These are phyloP conservation scores for Amanita phalloides DNA, from an alignment of 768 basidiomycete species.

Conservation along the genomic window DNA sequence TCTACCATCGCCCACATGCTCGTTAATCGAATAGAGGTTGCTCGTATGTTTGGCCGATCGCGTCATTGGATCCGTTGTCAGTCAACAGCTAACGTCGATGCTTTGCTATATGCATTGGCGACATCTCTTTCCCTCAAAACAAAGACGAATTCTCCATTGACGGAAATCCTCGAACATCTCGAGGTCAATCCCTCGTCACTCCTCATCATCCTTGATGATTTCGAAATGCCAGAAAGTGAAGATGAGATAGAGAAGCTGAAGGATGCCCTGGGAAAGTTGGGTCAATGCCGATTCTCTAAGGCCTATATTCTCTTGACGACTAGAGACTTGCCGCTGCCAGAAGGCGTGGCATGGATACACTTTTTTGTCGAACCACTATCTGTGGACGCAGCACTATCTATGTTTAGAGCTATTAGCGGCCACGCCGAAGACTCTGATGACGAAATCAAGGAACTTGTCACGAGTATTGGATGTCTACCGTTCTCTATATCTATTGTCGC, in stretches of 20 bases:
- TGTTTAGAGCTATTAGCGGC: neutral
- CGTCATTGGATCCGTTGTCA: slow-evolving; percentile 1
- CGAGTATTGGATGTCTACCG: neutral
- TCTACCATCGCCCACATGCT: neutral
- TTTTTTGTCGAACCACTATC: neutral
- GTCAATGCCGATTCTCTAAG: neutral
- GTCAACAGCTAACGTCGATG: neutral
- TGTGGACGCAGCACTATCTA: neutral
- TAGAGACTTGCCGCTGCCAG: neutral
- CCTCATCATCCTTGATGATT: neutral
- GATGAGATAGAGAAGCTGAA: neutral
- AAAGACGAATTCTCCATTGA: neutral
- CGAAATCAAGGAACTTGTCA: neutral
- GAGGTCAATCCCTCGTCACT: neutral
- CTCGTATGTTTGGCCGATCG: neutral
- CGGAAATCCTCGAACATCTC: neutral
- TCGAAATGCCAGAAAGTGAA: neutral
- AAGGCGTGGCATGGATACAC: neutral
- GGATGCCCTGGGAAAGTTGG: neutral
- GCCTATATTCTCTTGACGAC: neutral
- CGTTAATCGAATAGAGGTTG: neutral
- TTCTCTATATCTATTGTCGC: neutral
- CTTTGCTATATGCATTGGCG: neutral
- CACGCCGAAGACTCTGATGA: neutral
- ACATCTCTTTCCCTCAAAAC: neutral